These are phyloP conservation scores for Telopea speciosissima DNA, from an alignment of 177 flowering plant genomes.

Conservation along the genomic window DNA sequence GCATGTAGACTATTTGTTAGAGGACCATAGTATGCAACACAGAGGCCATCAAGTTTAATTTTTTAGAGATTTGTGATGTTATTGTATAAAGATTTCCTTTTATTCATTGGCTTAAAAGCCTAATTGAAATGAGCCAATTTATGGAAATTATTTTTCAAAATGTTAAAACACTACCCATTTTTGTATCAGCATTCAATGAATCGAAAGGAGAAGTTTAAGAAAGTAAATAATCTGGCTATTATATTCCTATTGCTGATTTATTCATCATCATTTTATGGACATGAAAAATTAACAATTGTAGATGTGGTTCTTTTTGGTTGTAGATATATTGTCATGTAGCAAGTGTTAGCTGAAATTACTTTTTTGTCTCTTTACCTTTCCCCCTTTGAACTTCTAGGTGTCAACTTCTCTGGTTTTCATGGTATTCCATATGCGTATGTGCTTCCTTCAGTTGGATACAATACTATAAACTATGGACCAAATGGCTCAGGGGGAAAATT, in stretches of 20 bases:
- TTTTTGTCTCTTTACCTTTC: conserved; percentile 14
- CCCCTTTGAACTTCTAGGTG: conserved; percentile 37
- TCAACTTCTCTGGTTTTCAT: conserved; percentile 50
- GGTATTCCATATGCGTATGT: conserved; percentile 42
- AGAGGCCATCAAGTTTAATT: too few relatives aligned
- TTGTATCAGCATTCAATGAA: background rate
- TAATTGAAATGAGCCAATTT: too few relatives aligned
- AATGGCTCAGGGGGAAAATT: conserved; percentile 54
- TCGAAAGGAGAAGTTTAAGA: background rate
- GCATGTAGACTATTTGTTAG: too few relatives aligned
- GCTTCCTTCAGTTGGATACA: conserved; percentile 52
- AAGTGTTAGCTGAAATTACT: conserved; percentile 12
- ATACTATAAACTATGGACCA: conserved; percentile 47
- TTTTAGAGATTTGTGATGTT: too few relatives aligned
- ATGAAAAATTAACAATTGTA: background rate
- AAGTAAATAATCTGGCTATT: too few relatives aligned
- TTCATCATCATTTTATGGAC: too few relatives aligned
- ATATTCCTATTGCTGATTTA: too few relatives aligned
- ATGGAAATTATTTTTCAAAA: too few relatives aligned
- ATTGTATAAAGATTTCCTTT: too few relatives aligned
- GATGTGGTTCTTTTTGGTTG: background rate
- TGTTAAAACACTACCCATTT: too few relatives aligned
- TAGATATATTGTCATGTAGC: background rate
- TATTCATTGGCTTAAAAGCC: too few relatives aligned
- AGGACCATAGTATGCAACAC: too few relatives aligned